Base-by-base conservation (phyloP, 805 yeast genomes). In the Clavispora phyllophila region DNA sequence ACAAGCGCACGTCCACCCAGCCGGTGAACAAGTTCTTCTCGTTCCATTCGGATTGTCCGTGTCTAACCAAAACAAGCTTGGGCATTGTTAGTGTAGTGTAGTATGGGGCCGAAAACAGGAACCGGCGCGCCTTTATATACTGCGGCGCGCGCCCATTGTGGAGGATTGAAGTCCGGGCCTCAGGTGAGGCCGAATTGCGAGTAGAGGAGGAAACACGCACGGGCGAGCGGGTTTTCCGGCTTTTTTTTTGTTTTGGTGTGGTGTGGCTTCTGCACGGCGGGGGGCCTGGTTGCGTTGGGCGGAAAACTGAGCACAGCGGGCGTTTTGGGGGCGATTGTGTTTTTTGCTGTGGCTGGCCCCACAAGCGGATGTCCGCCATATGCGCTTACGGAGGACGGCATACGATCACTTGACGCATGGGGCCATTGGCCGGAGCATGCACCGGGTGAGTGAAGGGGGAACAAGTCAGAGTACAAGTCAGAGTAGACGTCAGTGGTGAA, bases 31-130 rank as follows among this genome's bases (percentile, higher is more conserved):
- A 78, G 81, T 90, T 91, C 78, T 88, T 87, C 72, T 88, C 96
- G 73, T 90, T 90, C 98, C 98, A 90, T 71, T 87, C 97, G 75
- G 96, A 87, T 79, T 91, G 96, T 62, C 98, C 98, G 90, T 90
- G 98, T 79, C 98, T 90, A 57, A 91, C 89, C 66, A 90, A 78
- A 65, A 90, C 82, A 70, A 90, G 78, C 72, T 86, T 88, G 44
- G 68, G 70, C 75, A 70, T 70, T 47, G 39, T 59, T n/a, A 22
- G 23, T 5, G 23, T 22, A 8, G 3, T 15, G 38, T 25, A 13
- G 20, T 14, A 15, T 19, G 19, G 35, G 32, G 8, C 13, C 19
- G 17, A 23, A 35, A 42, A 28, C 33, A 24, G 29, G 27, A 10
- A 37, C 43, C 39, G 39, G 31, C 40, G 34, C 26, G 23, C 33